Base-by-base conservation (phyloP, 2,329 filamentous ascomycete genomes). In the Pestalotiopsis sp. region DNA sequence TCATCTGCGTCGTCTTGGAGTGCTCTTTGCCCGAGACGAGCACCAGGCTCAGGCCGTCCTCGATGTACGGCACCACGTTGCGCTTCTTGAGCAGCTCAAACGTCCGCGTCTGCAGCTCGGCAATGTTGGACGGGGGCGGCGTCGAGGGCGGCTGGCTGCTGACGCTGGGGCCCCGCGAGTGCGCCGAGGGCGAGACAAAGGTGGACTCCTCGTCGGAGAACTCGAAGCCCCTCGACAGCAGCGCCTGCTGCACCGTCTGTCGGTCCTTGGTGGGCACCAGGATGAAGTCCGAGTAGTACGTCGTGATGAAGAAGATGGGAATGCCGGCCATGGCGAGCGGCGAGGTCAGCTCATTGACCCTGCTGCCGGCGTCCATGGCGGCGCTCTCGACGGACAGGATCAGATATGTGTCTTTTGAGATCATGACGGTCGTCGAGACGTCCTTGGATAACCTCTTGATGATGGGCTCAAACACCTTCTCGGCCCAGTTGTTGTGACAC, bases 241-340 rank as follows among this genome's bases (percentile, higher is more conserved):
- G 84, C 0, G 94, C 92, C 68, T 89, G 85, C 40, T 94, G 89
- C 61, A 98, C 94, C 52, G 90, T 91, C 30, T 87, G 82, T 64
- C 91, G 89, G 74, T 92, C 89, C 76, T 90, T 92, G 65, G 86
- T 86, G 0, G 96, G 94, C 1, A 98, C 94, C 44, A 98, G 86
- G 73, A 99, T 97, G 80, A 97, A 98, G 81, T 99, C 95, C 40
- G 93, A 96, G 81, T 97, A 98, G 81, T 98, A 99, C 39, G 94
- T 98, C 3, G 95, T 98, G 78, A 98, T 97, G 86, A 98, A 98
- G 84, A 98, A 98, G 76, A 99, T 97, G 65, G 95, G 93, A 65
- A 98, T 96, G 73, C 94, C 93, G 63, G 95, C 95, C 77, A 98
- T 86, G 35, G 96, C 95, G 39, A 98, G 85, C 4, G 95, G 96